Base-by-base conservation (phyloP, 2,329 filamentous ascomycete genomes). In the Pseudocercospora crystallina region DNA sequence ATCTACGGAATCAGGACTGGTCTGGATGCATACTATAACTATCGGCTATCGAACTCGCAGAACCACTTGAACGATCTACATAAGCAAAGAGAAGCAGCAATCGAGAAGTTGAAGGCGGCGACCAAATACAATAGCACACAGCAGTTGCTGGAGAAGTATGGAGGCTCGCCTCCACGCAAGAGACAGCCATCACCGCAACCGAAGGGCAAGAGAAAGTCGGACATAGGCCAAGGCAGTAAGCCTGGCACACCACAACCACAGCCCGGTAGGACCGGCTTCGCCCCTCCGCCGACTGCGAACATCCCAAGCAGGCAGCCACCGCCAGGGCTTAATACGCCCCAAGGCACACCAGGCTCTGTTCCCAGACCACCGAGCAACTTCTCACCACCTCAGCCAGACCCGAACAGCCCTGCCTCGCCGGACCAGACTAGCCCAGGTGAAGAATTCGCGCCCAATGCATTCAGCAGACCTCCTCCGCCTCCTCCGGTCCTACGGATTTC, bases 61-160 rank as follows among this genome's bases (percentile, higher is more conserved):
- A 71, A 77, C 34, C 80, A 86, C 35, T 78, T 97, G 29, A 86
- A 92, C 61, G 81, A 81, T 14, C 80, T 91, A 32, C 84, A 91
- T 63, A 82, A 83, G 47, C 88, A 96, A 70, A 84, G 92, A 47
- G 83, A 88, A 52, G 84, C 84, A 62, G 96, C 91, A 2, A 97
- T 99, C 59, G 87, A 95, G 68, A 91, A 91, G 72, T 82, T 99
- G 57, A 99, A 99, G 73, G 85, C 87, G 51, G 91, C 91, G 20
- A 99, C 94, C 31, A 96, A 89, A 70, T 99, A 96, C 74, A 89
- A 97, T 71, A 94, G 91, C 30, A 99, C 94, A 1, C 83, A 95
- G 65, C 84, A 96, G 67, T 73, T 99, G 53, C 81, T 99, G 9
- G 89, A 97, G 65, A 99, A 97, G 65, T 99, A 99, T 69, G 91